A percentile compares a stretch with the other conserved stretches of the same genome.
Conservation (phyloP, 495 filamentous ascomycete genomes). For the Daldinia childiae region DNA sequence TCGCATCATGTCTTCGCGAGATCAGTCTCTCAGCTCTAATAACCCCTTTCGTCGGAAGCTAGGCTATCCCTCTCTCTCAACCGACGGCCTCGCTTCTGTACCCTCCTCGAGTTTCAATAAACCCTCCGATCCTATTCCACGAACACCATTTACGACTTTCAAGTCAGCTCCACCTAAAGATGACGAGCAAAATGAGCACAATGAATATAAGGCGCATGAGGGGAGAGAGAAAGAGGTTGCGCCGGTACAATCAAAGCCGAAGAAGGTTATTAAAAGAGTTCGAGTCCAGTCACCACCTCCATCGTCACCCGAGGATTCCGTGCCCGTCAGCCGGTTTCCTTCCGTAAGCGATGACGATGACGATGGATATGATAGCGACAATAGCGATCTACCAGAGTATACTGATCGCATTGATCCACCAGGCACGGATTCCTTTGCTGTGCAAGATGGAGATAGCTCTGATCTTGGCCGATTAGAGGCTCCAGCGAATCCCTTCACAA, state of each 20-base stretch:
- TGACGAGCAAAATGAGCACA: conserved; percentile 17
- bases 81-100: conserved; percentile 16
- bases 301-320: conserved; percentile 55
- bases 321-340: conserved; percentile 43
- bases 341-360: conserved; percentile 38
- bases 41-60: conserved; percentile 60
- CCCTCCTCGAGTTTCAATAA: conserved; percentile 27
- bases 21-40: conserved; percentile 53
- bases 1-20: conserved; percentile 37
- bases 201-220: conserved; percentile 1
- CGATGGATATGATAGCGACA: conserved; percentile 39
- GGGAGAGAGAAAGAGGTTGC: conserved; percentile 26
- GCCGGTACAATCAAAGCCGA: conserved; percentile 53
- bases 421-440: conserved; percentile 24
- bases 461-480: conserved; percentile 27
- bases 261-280: conserved; percentile 63
- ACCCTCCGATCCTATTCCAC: conserved; percentile 25
- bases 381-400: conserved; percentile 33
- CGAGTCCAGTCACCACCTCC: conserved; percentile 66
- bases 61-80: conserved; percentile 25
- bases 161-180: conserved; percentile 39
- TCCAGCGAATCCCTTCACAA: conserved; percentile 62
- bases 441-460: conserved; percentile 1
- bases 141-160: conserved; percentile 44
- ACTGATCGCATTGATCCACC: conserved; percentile 44